Evolutionary conservation across 768 basidiomycete genomes (phyloP).

Genomic region (Kwoniella sp.): DNA sequence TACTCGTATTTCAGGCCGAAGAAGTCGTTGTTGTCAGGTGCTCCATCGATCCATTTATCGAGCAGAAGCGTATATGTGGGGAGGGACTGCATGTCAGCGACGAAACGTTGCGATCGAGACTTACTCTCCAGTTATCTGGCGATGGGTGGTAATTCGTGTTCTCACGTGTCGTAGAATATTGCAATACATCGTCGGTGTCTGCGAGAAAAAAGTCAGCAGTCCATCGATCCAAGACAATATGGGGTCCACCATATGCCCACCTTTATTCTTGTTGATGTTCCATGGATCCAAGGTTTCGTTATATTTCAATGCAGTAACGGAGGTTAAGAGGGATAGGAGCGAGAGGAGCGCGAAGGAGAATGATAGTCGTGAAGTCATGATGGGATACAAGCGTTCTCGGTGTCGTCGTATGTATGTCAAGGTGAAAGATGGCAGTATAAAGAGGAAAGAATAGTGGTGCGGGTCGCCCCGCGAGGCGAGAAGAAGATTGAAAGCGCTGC

Average conservation of each 20-base stretch:
- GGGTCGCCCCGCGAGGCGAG: constrained; percentile 1
- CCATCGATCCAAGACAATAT: not conserved
- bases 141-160: constrained; percentile 74
- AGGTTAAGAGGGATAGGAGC: constrained; percentile 5
- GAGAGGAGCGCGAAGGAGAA: not conserved
- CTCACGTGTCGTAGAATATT: constrained; percentile 67
- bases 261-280: constrained; percentile 55
- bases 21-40: constrained; percentile 87
- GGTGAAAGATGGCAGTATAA: not conserved
- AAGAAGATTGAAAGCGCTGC: not conserved
- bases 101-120: constrained; percentile 12
- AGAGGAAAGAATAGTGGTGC: not conserved
- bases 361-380: constrained; percentile 8
- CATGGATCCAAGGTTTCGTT: constrained; percentile 54
- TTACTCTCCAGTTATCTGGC: constrained; percentile 77
- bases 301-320: constrained; percentile 30
- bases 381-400: not conserved
- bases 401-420: not conserved
- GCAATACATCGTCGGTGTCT: constrained; percentile 57
- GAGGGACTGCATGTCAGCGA: constrained; percentile 34
- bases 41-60: constrained; percentile 93
- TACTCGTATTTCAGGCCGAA: constrained; percentile 77
- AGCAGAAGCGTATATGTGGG: constrained; percentile 60
- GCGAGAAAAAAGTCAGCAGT: not conserved
- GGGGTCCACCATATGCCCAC: too few species aligned